Evolutionary conservation across 2,329 filamentous ascomycete genomes (phyloP).

Genomic region (Fusarium incarnatum): DNA sequence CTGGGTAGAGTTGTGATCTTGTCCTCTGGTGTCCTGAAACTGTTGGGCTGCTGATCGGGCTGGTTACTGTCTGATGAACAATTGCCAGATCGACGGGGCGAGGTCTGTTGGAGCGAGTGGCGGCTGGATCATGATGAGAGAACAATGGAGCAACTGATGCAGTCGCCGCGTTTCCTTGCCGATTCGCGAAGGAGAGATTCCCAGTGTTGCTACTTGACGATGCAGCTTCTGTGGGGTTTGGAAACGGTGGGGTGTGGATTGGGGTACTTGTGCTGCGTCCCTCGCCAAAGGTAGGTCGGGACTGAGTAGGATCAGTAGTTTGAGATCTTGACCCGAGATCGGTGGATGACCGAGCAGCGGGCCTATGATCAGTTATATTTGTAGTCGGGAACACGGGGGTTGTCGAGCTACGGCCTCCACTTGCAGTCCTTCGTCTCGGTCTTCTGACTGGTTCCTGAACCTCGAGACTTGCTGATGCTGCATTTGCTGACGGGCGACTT

Average conservation of each 20-base stretch:
- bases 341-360: conserved; percentile 72
- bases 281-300: conserved; percentile 57
- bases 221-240: conserved; percentile 41
- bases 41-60: conserved; percentile 49
- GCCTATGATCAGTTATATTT: conserved; percentile 57
- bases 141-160: conserved; percentile 17
- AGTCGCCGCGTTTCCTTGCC: conserved; percentile 45
- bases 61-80: conserved; percentile 49
- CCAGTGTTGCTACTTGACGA: conserved; percentile 24
- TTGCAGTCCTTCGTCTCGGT: conserved; percentile 63
- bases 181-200: conserved; percentile 54
- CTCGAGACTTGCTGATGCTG: conserved; percentile 47
- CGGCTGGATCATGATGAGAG: conserved; percentile 37
- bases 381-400: conserved; percentile 58
- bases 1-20: conserved; percentile 67
- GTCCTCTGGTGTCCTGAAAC: conserved; percentile 54
- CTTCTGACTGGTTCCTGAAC: conserved; percentile 48
- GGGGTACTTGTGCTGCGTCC: conserved; percentile 57
- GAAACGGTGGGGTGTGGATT: conserved; percentile 45
- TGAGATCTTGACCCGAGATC: conserved; percentile 66
- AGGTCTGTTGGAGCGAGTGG: conserved; percentile 41
- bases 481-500: conserved; percentile 61
- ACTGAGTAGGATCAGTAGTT: conserved; percentile 52
- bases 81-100: conserved; percentile 57
- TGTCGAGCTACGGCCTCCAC: conserved; percentile 66